Evolutionary conservation across 805 yeast species (phyloP).

Genomic region (Candida ascalaphidarum): DNA sequence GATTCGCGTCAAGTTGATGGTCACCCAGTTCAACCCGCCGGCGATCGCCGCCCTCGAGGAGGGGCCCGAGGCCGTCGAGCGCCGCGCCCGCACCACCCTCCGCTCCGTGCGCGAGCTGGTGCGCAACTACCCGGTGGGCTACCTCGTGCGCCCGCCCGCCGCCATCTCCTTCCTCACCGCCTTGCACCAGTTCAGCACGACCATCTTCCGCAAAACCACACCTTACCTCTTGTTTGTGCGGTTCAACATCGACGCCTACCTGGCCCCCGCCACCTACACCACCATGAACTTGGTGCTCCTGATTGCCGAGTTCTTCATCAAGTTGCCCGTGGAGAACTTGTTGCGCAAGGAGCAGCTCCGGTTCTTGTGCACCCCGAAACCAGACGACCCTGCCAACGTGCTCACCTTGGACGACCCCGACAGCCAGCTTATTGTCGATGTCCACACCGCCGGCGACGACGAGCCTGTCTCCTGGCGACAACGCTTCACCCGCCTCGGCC

Average conservation of each 20-base stretch:
- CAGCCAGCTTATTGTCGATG: conserved; percentile 43
- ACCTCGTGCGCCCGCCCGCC: conserved; percentile 50
- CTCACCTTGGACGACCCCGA: conserved; percentile 36
- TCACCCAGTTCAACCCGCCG: conserved; percentile 48
- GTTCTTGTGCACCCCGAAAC: conserved; percentile 40
- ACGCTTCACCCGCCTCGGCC: conserved; percentile 18
- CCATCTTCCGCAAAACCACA: conserved; percentile 55
- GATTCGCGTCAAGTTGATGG: conserved; percentile 68
- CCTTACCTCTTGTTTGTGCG: conserved; percentile 54
- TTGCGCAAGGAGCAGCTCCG: conserved; percentile 77
- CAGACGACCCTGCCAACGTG: conserved; percentile 27
- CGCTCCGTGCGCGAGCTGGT: conserved; percentile 71
- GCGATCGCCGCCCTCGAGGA: conserved; percentile 2
- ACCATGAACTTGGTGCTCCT: conserved; percentile 53
- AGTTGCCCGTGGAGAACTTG: conserved; percentile 81
- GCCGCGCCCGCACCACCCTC: conserved; percentile 15
- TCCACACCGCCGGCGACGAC: conserved; percentile 30
- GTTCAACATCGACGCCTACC: conserved; percentile 58
- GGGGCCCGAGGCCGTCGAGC: neutral
- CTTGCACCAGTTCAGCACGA: conserved; percentile 51
- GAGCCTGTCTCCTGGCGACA: conserved; percentile 28
- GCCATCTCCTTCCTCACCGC: conserved; percentile 37
- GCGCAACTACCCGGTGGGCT: conserved; percentile 45
- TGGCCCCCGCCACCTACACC: conserved; percentile 53
- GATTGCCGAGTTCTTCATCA: conserved; percentile 59